Evolutionary conservation across 2,329 filamentous ascomycete species (phyloP), one percentile per base, ranked within the genome.

Genomic region (Fusarium sp.): DNA sequence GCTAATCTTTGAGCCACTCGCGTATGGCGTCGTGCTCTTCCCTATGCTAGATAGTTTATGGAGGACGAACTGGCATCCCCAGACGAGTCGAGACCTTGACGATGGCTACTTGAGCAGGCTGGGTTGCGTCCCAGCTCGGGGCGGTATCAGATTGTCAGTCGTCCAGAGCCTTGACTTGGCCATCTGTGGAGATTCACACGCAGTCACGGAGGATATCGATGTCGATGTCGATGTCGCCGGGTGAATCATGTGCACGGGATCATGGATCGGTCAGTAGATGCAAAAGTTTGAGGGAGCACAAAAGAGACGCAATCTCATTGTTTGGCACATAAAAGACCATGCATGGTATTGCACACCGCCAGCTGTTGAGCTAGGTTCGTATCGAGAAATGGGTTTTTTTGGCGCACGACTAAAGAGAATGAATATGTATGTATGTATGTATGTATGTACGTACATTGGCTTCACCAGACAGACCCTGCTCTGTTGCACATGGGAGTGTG

Each of bases 1-100:
- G 46, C 46, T 67, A 65, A 57, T 39, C 46, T 58, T 33, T 36
- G 38, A 51, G 32, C 52, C 43, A 52, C 43, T 53, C 53, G 42
- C 43, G 43, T 53, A 38, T 41, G 50, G 39, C 23, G 23, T 13
- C 19, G 36, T 15, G 43, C 45, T 10, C 9, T 55, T 58, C 54
- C 55, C 50, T 25, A 50, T 53, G 51, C 45, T 43, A 52, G 47
- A 41, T 21, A 52, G 47, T 44, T 21, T 56, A 56, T 44, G 39
- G 49, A 48, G 47, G 46, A 44, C 27, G 49, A 50, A 41, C 38
- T 25, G 31, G 21, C 23, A 45, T 58, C 44, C 44, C 46, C 31
- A 47, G 57, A 57, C 25, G 41, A 53, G 45, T 38, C 33, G 50
- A 49, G 33, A 19, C 31, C 17, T 49, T 48, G 37, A 21, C 31